phyloP scores from a whole-genome alignment of 139 green algal species.

The Mychonastes homosphaera region DNA sequence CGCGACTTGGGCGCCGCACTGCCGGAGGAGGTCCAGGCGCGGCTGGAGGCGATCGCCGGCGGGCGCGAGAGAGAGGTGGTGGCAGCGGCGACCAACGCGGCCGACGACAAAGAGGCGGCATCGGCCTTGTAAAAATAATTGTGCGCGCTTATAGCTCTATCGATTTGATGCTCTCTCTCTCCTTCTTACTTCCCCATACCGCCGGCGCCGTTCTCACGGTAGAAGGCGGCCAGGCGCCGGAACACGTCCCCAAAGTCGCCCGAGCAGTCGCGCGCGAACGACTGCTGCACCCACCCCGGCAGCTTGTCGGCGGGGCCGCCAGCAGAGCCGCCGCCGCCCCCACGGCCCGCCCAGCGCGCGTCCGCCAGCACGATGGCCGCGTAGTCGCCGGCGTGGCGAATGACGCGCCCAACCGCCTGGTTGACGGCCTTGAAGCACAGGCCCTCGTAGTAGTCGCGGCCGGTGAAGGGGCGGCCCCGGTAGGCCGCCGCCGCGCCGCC shows the following conservation, averaged over 20 bases:
- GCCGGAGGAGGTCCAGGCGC: too few relatives aligned
- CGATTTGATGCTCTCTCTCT: too few relatives aligned
- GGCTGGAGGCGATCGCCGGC: too few relatives aligned
- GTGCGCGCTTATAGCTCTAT: too few relatives aligned
- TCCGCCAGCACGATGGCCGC: slow-evolving; percentile 85
- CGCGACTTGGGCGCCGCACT: too few relatives aligned
- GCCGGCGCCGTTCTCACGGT: too few relatives aligned
- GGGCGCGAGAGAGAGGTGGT: too few relatives aligned
- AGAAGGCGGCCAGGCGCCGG: slow-evolving; percentile 21
- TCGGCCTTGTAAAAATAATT: too few relatives aligned
- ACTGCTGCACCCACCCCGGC: slow-evolving; percentile 61
- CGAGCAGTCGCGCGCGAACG: neutral
- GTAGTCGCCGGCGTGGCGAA: slow-evolving; percentile 73
- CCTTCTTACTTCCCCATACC: too few relatives aligned
- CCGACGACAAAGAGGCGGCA: too few relatives aligned
- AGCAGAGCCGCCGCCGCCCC: neutral
- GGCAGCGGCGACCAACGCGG: too few relatives aligned
- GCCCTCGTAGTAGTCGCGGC: slow-evolving; percentile 76
- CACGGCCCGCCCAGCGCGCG: slow-evolving; percentile 41
- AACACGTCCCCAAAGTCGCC: slow-evolving; percentile 23
- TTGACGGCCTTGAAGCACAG: slow-evolving; percentile 85
- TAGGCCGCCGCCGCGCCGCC: neutral
- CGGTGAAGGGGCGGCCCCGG: slow-evolving; percentile 15
- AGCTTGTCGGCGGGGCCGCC: slow-evolving; percentile 40
- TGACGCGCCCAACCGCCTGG: slow-evolving; percentile 86